Conservation (phyloP, 1,284 basidiomycete species). For the Puccinia polysora region DNA sequence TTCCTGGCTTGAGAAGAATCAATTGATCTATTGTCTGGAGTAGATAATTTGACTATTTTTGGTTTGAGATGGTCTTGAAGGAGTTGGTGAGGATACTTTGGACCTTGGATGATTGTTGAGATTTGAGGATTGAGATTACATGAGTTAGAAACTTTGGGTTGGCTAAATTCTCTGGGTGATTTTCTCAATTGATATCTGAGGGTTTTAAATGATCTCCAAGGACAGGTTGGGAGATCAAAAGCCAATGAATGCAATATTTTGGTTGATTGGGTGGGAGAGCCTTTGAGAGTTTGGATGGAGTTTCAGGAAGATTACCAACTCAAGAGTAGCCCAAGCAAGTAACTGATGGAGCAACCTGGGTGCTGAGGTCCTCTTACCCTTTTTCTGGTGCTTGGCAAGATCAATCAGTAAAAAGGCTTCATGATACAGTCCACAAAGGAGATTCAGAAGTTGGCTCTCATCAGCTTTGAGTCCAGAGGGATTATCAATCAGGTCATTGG, state of each 20-base stretch:
- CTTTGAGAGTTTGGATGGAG: not conserved
- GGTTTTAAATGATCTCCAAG: not conserved
- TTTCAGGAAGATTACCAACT: slow-evolving; percentile 16
- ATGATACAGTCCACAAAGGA: slow-evolving; percentile 18
- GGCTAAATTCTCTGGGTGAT: not conserved
- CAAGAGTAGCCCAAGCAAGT: slow-evolving; percentile 16
- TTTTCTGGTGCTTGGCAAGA: not conserved
- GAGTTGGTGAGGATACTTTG: not conserved
- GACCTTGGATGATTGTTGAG: not conserved
- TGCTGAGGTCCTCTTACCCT: not conserved
- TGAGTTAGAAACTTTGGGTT: not conserved
- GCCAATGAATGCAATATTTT: not conserved
- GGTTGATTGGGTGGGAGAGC: slow-evolving; percentile 9
- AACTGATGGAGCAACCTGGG: slow-evolving; percentile 2
- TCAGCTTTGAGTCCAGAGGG: slow-evolving; percentile 1
- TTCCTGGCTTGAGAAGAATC: slow-evolving; percentile 11
- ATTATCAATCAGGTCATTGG: slow-evolving; percentile 24
- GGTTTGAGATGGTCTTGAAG: not conserved
- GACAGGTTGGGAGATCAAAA: not conserved
- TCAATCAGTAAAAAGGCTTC: slow-evolving; percentile 13
- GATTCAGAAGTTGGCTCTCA: slow-evolving; percentile 17
- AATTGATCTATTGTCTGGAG: slow-evolving; percentile 19
- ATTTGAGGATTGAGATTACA: not conserved
- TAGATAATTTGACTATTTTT: slow-evolving; percentile 9
- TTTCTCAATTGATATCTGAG: no score